Conservation (phyloP, 2,329 filamentous ascomycete species). For the Apiospora arundinis region DNA sequence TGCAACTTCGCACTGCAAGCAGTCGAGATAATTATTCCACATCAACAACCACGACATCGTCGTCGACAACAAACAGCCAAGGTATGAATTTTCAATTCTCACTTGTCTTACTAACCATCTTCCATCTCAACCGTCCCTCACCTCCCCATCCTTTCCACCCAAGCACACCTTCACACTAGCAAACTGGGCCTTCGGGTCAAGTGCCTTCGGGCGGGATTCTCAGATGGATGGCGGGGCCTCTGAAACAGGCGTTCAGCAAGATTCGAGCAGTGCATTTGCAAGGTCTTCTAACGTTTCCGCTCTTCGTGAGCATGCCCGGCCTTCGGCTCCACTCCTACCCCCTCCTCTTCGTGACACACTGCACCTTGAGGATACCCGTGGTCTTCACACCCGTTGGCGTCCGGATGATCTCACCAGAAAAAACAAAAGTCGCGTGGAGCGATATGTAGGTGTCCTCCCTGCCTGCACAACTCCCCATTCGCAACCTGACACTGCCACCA, state of each 20-base stretch:
- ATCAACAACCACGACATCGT: too few relatives aligned
- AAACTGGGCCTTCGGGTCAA: conserved; percentile 15
- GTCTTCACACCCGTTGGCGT: conserved; percentile 4
- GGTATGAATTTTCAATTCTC: too few relatives aligned
- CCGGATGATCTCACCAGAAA: conserved; percentile 7
- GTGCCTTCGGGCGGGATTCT: conserved; percentile 10
- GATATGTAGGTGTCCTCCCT: background rate
- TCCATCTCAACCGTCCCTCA: background rate
- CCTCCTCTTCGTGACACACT: conserved; percentile 10
- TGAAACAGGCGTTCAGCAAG: conserved; percentile 9
- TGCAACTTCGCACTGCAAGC: background rate
- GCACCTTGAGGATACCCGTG: conserved; percentile 16
- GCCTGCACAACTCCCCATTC: background rate
- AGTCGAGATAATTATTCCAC: background rate
- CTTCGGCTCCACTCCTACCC: background rate
- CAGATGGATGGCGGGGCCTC: conserved; percentile 13
- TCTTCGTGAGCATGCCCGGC: conserved; percentile 15
- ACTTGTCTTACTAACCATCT: too few relatives aligned
- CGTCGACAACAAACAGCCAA: too few relatives aligned
- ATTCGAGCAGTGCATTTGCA: conserved; percentile 5
- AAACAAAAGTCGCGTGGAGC: background rate
- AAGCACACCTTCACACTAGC: background rate
- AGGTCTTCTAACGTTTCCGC: conserved; percentile 10
- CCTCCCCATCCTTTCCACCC: too few relatives aligned
- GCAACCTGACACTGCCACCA: background rate